Evolutionary conservation across 2,329 filamentous ascomycete genomes (phyloP), one percentile per base, ranked within the genome.

Genomic region (Clonostachys byssicola): DNA sequence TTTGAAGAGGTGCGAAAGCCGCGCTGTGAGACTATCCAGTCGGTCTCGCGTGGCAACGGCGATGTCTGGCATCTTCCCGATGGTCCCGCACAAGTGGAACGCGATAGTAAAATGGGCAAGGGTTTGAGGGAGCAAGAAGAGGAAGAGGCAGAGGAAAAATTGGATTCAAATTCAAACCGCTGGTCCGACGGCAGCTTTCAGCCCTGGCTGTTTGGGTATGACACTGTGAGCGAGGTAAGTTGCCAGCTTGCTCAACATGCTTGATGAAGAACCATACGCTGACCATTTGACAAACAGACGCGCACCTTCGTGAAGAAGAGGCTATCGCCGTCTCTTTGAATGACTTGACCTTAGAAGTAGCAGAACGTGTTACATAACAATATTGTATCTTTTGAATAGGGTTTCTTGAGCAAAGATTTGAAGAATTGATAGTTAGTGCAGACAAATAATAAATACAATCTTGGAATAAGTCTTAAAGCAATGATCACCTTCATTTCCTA

Each of bases 121-220:
- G 44, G 34, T 18, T 30, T 30, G 23, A 30, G 23, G 23, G 23
- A 30, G 9, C 9, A 13, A 9, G 23, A 9, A 10, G 23, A 30
- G 23, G 23, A 8, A 30, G 23, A 30, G 23, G 23, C 23, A 30
- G 23, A 9, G 9, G 38, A n/a, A 9, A 20, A 42, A 16, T 20
- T 41, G 23, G 12, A 39, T 14, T 13, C 43, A 9, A 50, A 50
- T 30, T 45, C 48, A 12, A 50, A 50, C 36, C 40, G 48, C 16
- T 44, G 40, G 45, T 44, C 40, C 14, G 42, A 45, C 14, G 23
- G 43, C 17, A 17, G 30, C 7, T 50, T 50, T 23, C 48, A 50
- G 34, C 48, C 48, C 5, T 47, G 48, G 48, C 42, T 50, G 9
- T 50, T 50, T 23, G 48, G 48, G 9, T 34, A 47, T 34, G 42